Percentiles rank a stretch among this genome's conserved stretches.
Conservation (phyloP, 73 alveolate species). For the Symbiodinium pilosum region DNA sequence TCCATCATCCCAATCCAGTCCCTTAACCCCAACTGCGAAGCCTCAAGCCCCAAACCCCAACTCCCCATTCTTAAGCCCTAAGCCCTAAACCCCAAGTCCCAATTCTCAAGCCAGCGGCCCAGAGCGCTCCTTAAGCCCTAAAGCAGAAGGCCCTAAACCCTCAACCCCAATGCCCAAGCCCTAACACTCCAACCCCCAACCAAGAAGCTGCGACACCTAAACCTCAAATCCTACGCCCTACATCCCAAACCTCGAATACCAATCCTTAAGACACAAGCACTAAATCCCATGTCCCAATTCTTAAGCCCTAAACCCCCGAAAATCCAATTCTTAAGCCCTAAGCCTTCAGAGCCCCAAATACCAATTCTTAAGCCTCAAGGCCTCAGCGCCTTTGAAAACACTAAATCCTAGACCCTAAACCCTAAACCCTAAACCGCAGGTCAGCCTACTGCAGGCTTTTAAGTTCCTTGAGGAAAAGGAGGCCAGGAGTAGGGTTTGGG, state of each 20-base stretch:
- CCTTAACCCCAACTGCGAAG: neutral
- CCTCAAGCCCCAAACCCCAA: neutral
- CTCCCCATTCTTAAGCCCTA: neutral
- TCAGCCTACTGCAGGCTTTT: constrained; percentile 34
- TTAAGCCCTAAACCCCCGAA: neutral
- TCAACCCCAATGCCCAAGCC: neutral
- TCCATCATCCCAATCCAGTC: too few species aligned
- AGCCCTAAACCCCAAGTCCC: neutral
- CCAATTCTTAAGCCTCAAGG: neutral
- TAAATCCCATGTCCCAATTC: neutral
- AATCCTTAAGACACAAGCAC: too few species aligned
- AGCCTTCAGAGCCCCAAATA: neutral
- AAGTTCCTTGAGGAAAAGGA: constrained; percentile 62
- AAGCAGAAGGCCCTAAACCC: neutral
- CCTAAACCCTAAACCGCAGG: constrained; percentile 30
- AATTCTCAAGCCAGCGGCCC: neutral
- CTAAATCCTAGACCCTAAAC: neutral
- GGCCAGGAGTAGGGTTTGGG: neutral
- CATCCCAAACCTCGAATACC: too few species aligned
- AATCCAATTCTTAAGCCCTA: neutral
- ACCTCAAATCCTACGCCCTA: too few species aligned
- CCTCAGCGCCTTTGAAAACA: too few species aligned
- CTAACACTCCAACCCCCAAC: too few species aligned
- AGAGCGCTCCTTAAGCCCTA: too few species aligned
- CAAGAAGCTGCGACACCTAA: too few species aligned